Percentiles rank a stretch among this genome's conserved stretches.
Evolutionary conservation across 2,329 filamentous ascomycete species (phyloP).

Genomic region (Dryadomyces quercivorus): DNA sequence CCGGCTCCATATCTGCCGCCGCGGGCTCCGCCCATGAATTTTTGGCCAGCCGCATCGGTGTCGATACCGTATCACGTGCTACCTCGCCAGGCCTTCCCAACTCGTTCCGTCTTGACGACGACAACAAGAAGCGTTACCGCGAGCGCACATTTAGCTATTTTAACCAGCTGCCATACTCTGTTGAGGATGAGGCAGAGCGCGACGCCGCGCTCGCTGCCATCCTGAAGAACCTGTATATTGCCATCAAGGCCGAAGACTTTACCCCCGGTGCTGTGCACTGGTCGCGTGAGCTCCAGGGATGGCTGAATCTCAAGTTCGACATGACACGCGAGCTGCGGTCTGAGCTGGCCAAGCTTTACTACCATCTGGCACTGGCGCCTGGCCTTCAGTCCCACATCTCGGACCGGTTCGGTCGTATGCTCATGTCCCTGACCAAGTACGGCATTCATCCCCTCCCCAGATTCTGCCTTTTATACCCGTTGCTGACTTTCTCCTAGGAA

Average conservation of each 20-base stretch:
- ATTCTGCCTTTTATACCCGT: not conserved
- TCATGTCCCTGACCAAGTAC: conserved; percentile 87
- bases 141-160: conserved; percentile 92
- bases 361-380: conserved; percentile 81
- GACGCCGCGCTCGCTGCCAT: conserved; percentile 75
- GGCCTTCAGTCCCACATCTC: conserved; percentile 71
- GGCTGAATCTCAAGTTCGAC: conserved; percentile 96
- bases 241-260: conserved; percentile 87
- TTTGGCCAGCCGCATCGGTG: conserved; percentile 27
- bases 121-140: conserved; percentile 55
- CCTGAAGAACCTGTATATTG: conserved; percentile 84
- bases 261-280: conserved; percentile 88
- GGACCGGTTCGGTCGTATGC: conserved; percentile 94
- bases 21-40: conserved; percentile 24
- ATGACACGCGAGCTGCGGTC: conserved; percentile 75
- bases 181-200: conserved; percentile 68
- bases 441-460: not conserved
- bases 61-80: conserved; percentile 68
- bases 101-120: conserved; percentile 31
- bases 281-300: conserved; percentile 90
- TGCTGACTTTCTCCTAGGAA: conserved; percentile 41
- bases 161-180: conserved; percentile 74
- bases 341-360: conserved; percentile 81
- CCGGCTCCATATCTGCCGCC: conserved; percentile 24
- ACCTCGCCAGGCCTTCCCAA: conserved; percentile 66